phyloP scores from a whole-genome alignment of 352 stramenopile species.

The Globisporangium spiculum region DNA sequence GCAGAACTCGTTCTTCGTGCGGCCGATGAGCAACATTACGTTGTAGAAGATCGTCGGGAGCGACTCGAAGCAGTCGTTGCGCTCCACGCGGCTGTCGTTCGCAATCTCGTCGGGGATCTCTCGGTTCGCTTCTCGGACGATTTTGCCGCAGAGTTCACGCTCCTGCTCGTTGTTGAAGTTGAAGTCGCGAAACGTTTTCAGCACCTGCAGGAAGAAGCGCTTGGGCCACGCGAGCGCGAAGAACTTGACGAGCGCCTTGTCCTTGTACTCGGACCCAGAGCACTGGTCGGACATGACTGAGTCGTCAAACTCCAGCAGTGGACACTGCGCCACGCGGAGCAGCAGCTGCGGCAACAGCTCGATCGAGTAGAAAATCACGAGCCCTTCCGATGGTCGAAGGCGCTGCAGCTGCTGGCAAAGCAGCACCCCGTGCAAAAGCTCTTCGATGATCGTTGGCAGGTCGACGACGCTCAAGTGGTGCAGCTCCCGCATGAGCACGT shows the following conservation, averaged over 20 bases:
- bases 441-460: constrained; percentile 26
- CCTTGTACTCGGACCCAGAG: constrained; percentile 30
- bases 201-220: constrained; percentile 46
- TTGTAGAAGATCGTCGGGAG: constrained; percentile 44
- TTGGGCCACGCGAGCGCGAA: constrained; percentile 34
- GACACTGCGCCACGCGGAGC: constrained; percentile 29
- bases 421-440: constrained; percentile 31
- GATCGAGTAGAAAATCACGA: constrained; percentile 38
- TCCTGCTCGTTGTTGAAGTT: constrained; percentile 29
- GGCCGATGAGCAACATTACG: constrained; percentile 34
- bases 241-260: constrained; percentile 31
- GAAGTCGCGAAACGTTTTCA: constrained; percentile 50
- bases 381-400: constrained; percentile 17
- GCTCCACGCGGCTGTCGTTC: not conserved
- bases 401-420: constrained; percentile 26
- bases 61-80: constrained; percentile 23
- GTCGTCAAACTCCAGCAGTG: constrained; percentile 24
- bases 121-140: constrained; percentile 33
- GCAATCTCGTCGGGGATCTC: constrained; percentile 24
- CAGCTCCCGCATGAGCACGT: constrained; percentile 33
- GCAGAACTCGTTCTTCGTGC: constrained; percentile 30
- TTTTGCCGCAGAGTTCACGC: constrained; percentile 36
- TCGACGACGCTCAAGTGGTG: constrained; percentile 31
- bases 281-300: constrained; percentile 19
- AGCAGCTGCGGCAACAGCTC: constrained; percentile 45